A percentile compares a stretch with the other conserved stretches of the same genome.
These are phyloP conservation scores for Ophiostoma himal-ulmi DNA, from an alignment of 2,329 filamentous ascomycete genomes.

Conservation along the genomic window DNA sequence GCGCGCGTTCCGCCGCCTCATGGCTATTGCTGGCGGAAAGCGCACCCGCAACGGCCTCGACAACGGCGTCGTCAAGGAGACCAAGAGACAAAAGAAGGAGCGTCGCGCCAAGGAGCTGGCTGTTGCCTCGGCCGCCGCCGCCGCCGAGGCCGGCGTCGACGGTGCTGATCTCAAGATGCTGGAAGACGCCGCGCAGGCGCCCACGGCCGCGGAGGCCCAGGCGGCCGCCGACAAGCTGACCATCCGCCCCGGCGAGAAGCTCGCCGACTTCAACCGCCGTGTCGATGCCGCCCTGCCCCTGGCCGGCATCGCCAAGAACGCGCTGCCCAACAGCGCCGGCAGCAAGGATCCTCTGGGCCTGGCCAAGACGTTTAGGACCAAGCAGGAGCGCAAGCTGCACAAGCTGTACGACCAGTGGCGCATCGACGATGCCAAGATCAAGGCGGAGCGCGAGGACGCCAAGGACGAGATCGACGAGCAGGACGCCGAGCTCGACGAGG, in stretches of 20 bases:
- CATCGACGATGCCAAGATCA: conserved; percentile 58
- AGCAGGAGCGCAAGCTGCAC: conserved; percentile 77
- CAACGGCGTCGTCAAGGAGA: conserved; percentile 47
- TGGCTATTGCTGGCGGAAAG: conserved; percentile 65
- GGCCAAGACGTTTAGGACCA: conserved; percentile 61
- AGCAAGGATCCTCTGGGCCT: conserved; percentile 57
- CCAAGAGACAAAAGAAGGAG: conserved; percentile 33
- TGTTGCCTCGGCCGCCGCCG: conserved; percentile 17
- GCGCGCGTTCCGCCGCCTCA: conserved; percentile 77
- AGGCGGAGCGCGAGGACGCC: conserved; percentile 58
- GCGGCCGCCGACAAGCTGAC: conserved; percentile 43
- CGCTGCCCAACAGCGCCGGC: conserved; percentile 34
- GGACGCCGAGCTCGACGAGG: conserved; percentile 55
- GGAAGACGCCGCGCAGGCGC: conserved; percentile 20
- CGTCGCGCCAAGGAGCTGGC: conserved; percentile 27
- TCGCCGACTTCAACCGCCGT: conserved; percentile 73
- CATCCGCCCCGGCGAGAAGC: conserved; percentile 75
- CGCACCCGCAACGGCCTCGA: conserved; percentile 61
- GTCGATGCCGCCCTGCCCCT: conserved; percentile 83
- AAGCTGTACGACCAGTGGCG: conserved; percentile 74
- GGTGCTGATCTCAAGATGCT: background rate
- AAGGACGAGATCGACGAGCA: conserved; percentile 57
- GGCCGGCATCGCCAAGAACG: conserved; percentile 60
- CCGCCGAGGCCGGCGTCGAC: background rate
- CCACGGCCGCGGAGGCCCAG: conserved; percentile 8